These are phyloP conservation scores for Orbilia ellipsospora DNA, from an alignment of 2,329 filamentous ascomycete species.

Conservation along the genomic window DNA sequence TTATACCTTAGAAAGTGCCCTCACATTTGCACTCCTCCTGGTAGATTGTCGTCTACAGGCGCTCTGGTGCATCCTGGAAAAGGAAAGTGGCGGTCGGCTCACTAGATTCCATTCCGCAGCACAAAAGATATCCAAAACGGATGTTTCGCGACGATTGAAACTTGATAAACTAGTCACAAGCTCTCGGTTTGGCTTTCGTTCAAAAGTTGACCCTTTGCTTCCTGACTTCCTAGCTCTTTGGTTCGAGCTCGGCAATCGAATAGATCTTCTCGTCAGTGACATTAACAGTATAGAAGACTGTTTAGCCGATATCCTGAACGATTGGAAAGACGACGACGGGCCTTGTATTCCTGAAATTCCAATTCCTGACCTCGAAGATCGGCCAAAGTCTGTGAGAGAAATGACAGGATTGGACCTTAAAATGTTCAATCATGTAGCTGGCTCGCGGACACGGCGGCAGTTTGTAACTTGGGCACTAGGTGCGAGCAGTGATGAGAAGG, in stretches of 20 bases:
- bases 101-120: not conserved
- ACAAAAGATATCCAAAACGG: not conserved
- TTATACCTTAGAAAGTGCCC: conserved; percentile 11
- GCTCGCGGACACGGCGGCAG: not conserved
- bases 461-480: conserved; percentile 1
- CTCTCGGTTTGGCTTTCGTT: not conserved
- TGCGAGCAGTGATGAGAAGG: not conserved
- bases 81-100: not conserved
- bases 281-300: not conserved
- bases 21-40: conserved; percentile 2
- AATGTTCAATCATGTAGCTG: not conserved
- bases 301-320: conserved; percentile 7
- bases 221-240: conserved; percentile 29
- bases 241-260: conserved; percentile 37
- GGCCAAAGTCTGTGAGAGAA: conserved; percentile 2
- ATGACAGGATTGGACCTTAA: not conserved
- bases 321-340: conserved; percentile 15
- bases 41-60: conserved; percentile 18
- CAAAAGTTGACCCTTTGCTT: not conserved
- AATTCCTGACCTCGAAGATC: not conserved
- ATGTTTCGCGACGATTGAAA: not conserved
- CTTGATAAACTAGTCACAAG: not conserved
- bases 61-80: conserved; percentile 6
- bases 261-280: conserved; percentile 15
- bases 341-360: conserved; percentile 7